Evolutionary conservation across 108 stramenopile genomes (phyloP), one percentile per base, ranked within the genome.

Genomic region (Fragilariopsis cylindrus): DNA sequence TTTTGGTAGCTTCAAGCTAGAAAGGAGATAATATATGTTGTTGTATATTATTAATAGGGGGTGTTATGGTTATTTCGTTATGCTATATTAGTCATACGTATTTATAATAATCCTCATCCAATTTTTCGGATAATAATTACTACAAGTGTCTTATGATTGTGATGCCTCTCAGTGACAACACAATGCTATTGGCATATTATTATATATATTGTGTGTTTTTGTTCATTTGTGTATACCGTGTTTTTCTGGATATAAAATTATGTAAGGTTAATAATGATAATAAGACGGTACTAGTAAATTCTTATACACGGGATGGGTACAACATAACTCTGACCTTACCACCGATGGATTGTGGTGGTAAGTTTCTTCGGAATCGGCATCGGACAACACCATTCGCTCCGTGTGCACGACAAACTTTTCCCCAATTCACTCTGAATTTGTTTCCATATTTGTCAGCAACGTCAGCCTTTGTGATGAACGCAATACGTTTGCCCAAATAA

Each of bases 381-480:
- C 95, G 92, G 60, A 99, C 97, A 16, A 98, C 97, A 46, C 99
- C 99, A 79, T 97, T 98, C 82, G 88, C 87, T 65, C 99, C 99
- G 73, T 99, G 99, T 40, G 91, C 83, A 46, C 98, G 88, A 84
- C 84, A 91, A 60, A 99, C 98, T 76, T 93, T 94, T 63, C 99
- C 99, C 99, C 99, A 99, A 72, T 97, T 97, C 58, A 97, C 97
- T 67, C 98, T 88, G 92, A 96, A 98, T 82, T 98, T 97, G 74
- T 89, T 90, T 71, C 91, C 95, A 65, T 87, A 86, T 83, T 89
- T 92, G 52, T 82, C 83, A 46, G 86, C 81, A 15, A 71, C 56
- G 60, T 75, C 83, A 12, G 78, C 83, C 96, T 98, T 99, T 90
- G 98, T 99, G 78, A 99, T 98, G 87, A 97, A 99, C 41, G 98